A percentile compares a stretch with the other conserved stretches of the same genome.
Conservation (phyloP, 495 filamentous ascomycete genomes). For the Lineolata rhizophorae region DNA sequence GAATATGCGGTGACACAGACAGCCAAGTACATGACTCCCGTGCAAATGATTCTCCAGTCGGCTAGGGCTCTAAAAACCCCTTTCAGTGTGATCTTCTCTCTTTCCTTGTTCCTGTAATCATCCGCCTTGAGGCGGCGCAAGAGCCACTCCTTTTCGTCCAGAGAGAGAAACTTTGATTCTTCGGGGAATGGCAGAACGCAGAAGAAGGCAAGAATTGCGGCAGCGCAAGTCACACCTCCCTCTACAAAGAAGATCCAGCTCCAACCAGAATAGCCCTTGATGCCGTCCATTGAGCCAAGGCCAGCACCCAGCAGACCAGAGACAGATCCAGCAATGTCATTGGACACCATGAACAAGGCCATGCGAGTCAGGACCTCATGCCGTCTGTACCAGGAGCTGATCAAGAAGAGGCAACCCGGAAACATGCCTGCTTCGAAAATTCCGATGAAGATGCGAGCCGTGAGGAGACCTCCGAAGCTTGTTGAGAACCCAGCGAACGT, state of each 20-base stretch:
- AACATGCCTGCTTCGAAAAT: background rate
- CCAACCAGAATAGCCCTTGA: background rate
- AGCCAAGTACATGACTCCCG: background rate
- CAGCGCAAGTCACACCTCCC: background rate
- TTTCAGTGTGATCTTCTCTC: background rate
- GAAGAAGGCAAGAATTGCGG: background rate
- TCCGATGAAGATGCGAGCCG: conserved; percentile 1
- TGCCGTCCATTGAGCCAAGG: background rate
- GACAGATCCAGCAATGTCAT: background rate
- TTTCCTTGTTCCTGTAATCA: background rate
- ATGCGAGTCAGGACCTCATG: background rate
- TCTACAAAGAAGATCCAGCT: conserved; percentile 3
- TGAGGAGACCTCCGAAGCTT: conserved; percentile 1
- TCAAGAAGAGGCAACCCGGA: background rate
- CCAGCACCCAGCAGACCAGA: background rate
- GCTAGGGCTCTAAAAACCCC: background rate
- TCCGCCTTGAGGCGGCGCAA: background rate
- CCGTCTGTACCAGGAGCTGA: background rate
- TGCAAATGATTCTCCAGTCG: background rate
- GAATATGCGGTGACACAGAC: background rate
- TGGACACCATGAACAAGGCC: background rate
- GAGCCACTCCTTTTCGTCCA: background rate
- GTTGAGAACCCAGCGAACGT: background rate
- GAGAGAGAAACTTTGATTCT: background rate
- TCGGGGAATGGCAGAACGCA: background rate